Percentiles rank a stretch among this genome's conserved stretches.
Conservation (phyloP, 2,329 filamentous ascomycete species). For the Aspergillus fumigatiaffinis region DNA sequence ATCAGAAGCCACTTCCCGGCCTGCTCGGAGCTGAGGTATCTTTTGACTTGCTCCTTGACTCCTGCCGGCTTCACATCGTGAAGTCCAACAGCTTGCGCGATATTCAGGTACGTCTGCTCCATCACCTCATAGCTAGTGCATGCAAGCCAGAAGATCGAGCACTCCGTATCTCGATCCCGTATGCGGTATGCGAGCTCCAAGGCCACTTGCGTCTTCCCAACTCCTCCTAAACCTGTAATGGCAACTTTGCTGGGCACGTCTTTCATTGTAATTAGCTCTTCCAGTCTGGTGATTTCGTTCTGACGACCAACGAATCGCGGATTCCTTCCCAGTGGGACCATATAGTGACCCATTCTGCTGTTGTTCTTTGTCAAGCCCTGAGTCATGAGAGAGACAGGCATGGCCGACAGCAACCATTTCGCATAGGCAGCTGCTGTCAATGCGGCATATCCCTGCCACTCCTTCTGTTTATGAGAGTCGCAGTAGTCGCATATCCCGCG, state of each 20-base stretch:
- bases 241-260: slow-evolving; percentile 1
- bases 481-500: slow-evolving; percentile 11
- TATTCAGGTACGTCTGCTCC: slow-evolving; percentile 11
- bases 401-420: slow-evolving; percentile 1
- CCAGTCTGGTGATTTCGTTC: background rate
- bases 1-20: slow-evolving; percentile 20
- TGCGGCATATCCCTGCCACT: slow-evolving; percentile 13
- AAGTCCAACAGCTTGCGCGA: slow-evolving; percentile 6
- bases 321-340: slow-evolving; percentile 14
- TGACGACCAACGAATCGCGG: background rate
- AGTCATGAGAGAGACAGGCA: background rate
- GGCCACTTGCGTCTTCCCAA: slow-evolving; percentile 24
- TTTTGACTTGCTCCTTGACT: slow-evolving; percentile 3
- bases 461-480: slow-evolving; percentile 12
- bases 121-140: slow-evolving; percentile 17
- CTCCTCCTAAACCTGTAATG: slow-evolving; percentile 10
- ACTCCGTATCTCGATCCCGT: slow-evolving; percentile 9
- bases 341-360: too few species aligned
- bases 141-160: slow-evolving; percentile 26
- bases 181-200: slow-evolving; percentile 21
- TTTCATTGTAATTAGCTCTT: background rate
- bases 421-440: slow-evolving; percentile 12
- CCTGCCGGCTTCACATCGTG: slow-evolving; percentile 2
- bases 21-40: slow-evolving; percentile 8
- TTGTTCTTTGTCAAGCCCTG: too few species aligned